These are phyloP conservation scores for Paulinella micropora DNA, from an alignment of 78 protist genomes.

Conservation along the genomic window DNA sequence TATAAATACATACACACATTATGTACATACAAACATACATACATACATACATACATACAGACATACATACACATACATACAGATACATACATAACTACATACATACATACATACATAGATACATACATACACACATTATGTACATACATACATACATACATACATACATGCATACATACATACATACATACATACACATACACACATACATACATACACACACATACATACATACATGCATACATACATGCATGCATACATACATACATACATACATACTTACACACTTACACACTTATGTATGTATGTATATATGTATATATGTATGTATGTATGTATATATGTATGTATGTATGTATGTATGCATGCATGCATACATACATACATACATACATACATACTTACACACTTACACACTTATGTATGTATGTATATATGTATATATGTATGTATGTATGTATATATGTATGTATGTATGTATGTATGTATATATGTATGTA, in stretches of 20 bases:
- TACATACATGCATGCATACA: neutral
- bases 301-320: neutral
- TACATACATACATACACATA: no score
- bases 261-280: neutral
- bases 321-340: neutral
- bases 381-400: neutral
- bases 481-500: neutral
- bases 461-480: neutral
- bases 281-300: no score
- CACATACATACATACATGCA: neutral
- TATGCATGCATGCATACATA: neutral
- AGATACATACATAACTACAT: no score
- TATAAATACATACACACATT: no score
- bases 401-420: neutral
- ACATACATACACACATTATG: no score
- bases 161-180: no score
- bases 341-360: neutral
- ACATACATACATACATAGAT: no score
- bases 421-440: neutral
- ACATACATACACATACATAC: no score
- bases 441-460: neutral
- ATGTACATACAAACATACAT: no score
- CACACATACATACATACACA: neutral
- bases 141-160: no score
- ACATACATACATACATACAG: no score